Percentiles rank a stretch among this genome's conserved stretches.
These are phyloP conservation scores for Phytopythium cucurbitacearum DNA, from an alignment of 352 stramenopile species.

Conservation along the genomic window DNA sequence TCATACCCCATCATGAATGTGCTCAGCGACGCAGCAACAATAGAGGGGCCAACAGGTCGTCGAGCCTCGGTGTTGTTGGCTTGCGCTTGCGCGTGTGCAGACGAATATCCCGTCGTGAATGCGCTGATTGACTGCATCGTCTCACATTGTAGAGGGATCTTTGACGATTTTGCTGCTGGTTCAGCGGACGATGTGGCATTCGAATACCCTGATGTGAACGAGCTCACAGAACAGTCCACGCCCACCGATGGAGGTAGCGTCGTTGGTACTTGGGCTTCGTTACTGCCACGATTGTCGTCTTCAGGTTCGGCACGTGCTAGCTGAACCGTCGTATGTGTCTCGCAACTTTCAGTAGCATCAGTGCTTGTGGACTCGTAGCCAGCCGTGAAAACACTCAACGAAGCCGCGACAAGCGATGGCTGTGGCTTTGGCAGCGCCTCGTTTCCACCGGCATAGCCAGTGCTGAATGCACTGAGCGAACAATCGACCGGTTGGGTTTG, in stretches of 20 bases:
- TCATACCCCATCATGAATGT: slow-evolving; percentile 8
- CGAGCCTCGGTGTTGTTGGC: no score
- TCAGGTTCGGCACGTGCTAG: no score
- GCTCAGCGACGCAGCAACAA: slow-evolving; percentile 21
- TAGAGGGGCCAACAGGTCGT: not conserved
- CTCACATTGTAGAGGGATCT: no score
- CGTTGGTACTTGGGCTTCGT: no score
- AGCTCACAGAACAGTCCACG: no score
- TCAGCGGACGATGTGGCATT: no score
- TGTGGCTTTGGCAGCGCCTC: not conserved
- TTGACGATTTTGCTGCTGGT: not conserved
- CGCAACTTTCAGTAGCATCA: not conserved
- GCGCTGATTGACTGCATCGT: slow-evolving; percentile 22
- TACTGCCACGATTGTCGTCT: no score
- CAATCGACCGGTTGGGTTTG: slow-evolving; percentile 12
- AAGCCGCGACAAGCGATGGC: slow-evolving; percentile 2
- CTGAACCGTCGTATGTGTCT: no score
- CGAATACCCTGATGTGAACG: no score
- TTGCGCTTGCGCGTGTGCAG: no score
- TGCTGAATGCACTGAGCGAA: slow-evolving; percentile 39
- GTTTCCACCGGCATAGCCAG: slow-evolving; percentile 8
- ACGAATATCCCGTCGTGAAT: slow-evolving; percentile 29
- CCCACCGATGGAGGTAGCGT: no score
- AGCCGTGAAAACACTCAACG: slow-evolving; percentile 17
- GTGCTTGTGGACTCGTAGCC: slow-evolving; percentile 10